phyloP scores from a whole-genome alignment of 495 filamentous ascomycete species.

The Tuber magnatum region DNA sequence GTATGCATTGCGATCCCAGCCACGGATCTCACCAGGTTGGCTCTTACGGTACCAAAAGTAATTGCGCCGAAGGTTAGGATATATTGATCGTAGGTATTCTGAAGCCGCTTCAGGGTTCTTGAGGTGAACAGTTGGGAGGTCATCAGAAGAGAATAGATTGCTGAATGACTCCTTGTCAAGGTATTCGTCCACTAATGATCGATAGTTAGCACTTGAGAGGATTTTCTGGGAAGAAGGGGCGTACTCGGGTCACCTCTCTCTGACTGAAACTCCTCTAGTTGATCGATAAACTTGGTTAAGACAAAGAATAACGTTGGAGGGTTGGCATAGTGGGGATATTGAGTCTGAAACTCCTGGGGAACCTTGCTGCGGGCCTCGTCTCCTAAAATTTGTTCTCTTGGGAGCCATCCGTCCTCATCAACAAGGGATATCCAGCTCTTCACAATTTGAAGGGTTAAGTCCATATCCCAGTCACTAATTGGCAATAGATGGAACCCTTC shows the following conservation, averaged over 20 bases:
- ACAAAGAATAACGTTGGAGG: constrained; percentile 94
- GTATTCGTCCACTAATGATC: constrained; percentile 24
- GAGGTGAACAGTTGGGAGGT: constrained; percentile 54
- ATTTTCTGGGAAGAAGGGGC: not conserved
- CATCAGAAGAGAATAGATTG: constrained; percentile 35
- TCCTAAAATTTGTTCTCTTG: constrained; percentile 90
- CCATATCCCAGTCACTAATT: constrained; percentile 85
- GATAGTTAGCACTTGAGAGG: constrained; percentile 10
- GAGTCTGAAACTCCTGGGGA: constrained; percentile 85
- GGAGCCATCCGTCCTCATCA: constrained; percentile 98
- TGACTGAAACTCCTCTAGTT: constrained; percentile 47
- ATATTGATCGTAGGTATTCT: constrained; percentile 70
- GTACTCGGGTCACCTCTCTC: constrained; percentile 12
- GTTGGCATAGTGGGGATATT: constrained; percentile 97
- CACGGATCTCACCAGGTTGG: constrained; percentile 80
- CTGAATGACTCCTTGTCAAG: constrained; percentile 31
- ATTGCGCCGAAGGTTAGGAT: constrained; percentile 85
- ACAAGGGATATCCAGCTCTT: constrained; percentile 93
- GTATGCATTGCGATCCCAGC: constrained; percentile 80
- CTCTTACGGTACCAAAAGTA: constrained; percentile 93
- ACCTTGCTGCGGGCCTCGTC: constrained; percentile 94
- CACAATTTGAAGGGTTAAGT: constrained; percentile 83
- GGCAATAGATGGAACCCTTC: constrained; percentile 95
- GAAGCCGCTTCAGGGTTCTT: constrained; percentile 60
- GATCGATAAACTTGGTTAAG: constrained; percentile 72